Evolutionary conservation across 805 yeast genomes (phyloP), one percentile per base, ranked within the genome.

Genomic region (Yueomyces sinensis): DNA sequence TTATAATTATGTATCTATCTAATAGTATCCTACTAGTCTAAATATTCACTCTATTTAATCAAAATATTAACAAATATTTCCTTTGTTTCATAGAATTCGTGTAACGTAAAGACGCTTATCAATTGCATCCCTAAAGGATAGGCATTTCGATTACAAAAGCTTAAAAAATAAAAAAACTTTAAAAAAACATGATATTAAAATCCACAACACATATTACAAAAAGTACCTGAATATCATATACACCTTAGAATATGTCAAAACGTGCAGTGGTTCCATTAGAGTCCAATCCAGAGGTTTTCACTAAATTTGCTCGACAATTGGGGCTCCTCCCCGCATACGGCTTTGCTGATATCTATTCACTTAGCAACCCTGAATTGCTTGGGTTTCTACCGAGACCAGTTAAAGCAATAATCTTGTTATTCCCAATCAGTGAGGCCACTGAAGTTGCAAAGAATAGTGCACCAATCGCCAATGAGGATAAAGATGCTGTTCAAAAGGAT

Each of bases 271-370:
- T 86, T 11, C 97, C 97, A 3, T 59, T 89, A 24, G 98, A 91
- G 53, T 82, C 93, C 6, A 83, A 86, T 46, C 98, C 98, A 0
- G 78, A 68, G 9, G 74, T 89, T 5, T 87, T 89, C 61, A 72
- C 80, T 7, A 62, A 62, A 1, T 75, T 84, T 45, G 81, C 86
- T 2, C 65, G 60, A 23, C 66, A 66, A 17, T 53, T 91, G 29
- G 96, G 96, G 0, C 61, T 87, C 4, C 52, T 74, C 0, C 68
- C 73, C 1, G 52, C 68, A 2, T 63, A 75, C 13, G 66, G 63
- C 31, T 89, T 84, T 56, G 74, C 70, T 36, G 98, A 89, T 50
- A 79, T 89, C 3, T 86, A 74, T 52, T 82, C 95, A 0, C 58
- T 89, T n/a, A 69, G 79, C 1, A 96, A 87, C 38, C 76, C 78